Conservation (phyloP, 495 filamentous ascomycete species). For the Penicillium tannophilum region DNA sequence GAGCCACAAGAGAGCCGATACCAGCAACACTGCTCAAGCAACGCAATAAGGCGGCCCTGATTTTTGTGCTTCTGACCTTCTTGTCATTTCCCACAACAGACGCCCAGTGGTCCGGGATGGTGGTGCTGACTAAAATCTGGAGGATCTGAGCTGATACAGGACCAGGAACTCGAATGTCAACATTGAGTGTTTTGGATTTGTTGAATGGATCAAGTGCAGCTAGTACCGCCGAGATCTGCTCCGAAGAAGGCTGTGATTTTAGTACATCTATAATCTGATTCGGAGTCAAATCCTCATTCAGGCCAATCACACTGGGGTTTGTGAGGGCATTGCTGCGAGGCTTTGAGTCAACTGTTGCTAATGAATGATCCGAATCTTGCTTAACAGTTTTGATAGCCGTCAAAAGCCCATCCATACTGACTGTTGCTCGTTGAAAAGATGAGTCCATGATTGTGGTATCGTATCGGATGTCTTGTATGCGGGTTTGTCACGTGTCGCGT, state of each 20-base stretch:
- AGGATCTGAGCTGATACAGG: constrained; percentile 70
- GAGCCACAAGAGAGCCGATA: constrained; percentile 65
- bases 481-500: constrained; percentile 34
- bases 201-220: constrained; percentile 52
- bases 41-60: constrained; percentile 53
- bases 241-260: constrained; percentile 63
- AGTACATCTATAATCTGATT: constrained; percentile 64
- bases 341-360: constrained; percentile 24
- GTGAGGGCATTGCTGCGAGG: constrained; percentile 11
- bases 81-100: constrained; percentile 50
- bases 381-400: constrained; percentile 44
- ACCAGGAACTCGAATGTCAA: constrained; percentile 64
- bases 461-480: constrained; percentile 30
- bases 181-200: constrained; percentile 34
- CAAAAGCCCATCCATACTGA: constrained; percentile 46
- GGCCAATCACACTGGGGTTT: constrained; percentile 17
- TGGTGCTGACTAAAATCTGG: constrained; percentile 66
- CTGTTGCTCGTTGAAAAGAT: constrained; percentile 8
- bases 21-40: constrained; percentile 75
- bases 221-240: constrained; percentile 55
- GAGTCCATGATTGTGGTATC: constrained; percentile 11
- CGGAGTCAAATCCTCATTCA: constrained; percentile 41
- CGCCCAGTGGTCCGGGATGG: constrained; percentile 79
- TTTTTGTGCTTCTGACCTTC: constrained; percentile 34
- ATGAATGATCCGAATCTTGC: constrained; percentile 22